Evolutionary conservation across 148 eudicot species (phyloP), one percentile per base, ranked within the genome.

Genomic region (Tetragonia tetragonoides): DNA sequence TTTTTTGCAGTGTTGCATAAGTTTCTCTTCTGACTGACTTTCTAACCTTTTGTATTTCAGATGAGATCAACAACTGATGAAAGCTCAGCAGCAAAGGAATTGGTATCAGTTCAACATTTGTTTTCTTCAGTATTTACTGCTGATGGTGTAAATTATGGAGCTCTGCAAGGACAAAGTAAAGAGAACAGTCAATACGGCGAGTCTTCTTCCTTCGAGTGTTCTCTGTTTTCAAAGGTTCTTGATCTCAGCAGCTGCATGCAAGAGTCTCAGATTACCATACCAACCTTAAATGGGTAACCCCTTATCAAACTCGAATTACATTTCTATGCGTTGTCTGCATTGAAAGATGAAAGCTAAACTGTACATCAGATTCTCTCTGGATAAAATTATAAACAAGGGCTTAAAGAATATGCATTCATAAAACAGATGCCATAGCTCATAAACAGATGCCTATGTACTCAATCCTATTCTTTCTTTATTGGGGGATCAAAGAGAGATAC

Each of bases 251-350:
- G 85, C 85, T 85, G 88, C 83, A 74, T 95, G 85, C 84, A 89
- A 82, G 88, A 90, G 72, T 84, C 85, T 69, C 83, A 81, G 70
- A 89, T 93, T 79, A 95, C 99, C 38, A 81, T 95, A 76, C 99
- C 99, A 67, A 91, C 97, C 41, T 85, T 95, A 59, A 95, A 95
- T 67, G 99, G 99, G 98, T 95, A 91, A 80, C 57, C 81, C 44
- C 64, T 41, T 72, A 34, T 67, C 40, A 49, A 8, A 37, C 40
- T 73, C 34, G 40, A 44, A 57, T 38, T 73, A n/a, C 24, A 10
- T 77, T 41, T 34, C 66, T 6, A 63, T n/a, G n/a, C n/a, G 28
- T n/a, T 54, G 6, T 49, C 46, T n/a, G n/a, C n/a, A n/a, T n/a
- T n/a, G 62, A 40, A 65, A 51, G 14, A 51, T 34, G 68, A 51